Percentiles rank a stretch among this genome's conserved stretches.
Conservation (phyloP, 208 protist genomes). For the Crithidia acanthocephali region DNA sequence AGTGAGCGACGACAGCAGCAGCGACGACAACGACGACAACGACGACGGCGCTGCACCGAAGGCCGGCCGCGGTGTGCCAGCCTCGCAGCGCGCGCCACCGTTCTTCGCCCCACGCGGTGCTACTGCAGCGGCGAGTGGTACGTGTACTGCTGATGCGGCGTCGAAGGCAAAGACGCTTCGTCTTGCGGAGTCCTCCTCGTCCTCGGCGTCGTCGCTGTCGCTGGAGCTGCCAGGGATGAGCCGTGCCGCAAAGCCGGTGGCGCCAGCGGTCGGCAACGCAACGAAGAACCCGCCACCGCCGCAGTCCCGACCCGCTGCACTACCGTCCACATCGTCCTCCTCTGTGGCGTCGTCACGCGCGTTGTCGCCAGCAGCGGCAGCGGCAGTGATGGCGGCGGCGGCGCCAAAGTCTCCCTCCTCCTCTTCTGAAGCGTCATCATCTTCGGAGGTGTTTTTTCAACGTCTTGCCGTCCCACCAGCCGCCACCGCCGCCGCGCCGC, state of each 20-base stretch:
- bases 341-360: neutral
- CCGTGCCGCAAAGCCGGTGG: neutral
- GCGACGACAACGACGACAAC: neutral
- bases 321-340: constrained; percentile 2
- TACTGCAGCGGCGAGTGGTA: neutral
- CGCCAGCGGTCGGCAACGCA: neutral
- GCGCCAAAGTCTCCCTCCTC: neutral
- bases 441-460: constrained; percentile 16
- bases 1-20: constrained; percentile 4
- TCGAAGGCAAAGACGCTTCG: constrained; percentile 3
- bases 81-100: constrained; percentile 20
- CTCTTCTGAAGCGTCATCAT: constrained; percentile 18
- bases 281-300: neutral
- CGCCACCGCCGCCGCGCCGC: neutral
- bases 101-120: constrained; percentile 18
- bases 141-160: neutral
- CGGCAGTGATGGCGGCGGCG: neutral
- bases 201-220: constrained; percentile 13
- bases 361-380: neutral
- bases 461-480: neutral
- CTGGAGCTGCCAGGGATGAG: neutral
- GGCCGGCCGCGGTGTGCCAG: neutral
- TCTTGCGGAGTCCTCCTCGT: constrained; percentile 21
- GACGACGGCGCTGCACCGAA: neutral
- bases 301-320: neutral